phyloP scores from a whole-genome alignment of 495 filamentous ascomycete genomes.

The Daldinia loculata region DNA sequence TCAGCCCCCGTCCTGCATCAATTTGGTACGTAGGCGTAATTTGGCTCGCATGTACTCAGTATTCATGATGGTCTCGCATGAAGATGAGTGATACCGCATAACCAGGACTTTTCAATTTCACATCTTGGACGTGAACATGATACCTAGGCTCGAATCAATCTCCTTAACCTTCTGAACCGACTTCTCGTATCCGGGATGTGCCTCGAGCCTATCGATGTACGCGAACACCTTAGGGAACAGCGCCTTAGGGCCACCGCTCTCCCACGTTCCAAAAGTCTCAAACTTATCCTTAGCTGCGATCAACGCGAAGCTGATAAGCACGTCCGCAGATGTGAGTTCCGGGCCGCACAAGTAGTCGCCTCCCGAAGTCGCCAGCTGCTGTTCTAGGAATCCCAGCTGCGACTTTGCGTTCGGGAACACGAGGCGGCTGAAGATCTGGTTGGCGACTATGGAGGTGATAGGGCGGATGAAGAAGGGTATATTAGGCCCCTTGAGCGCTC shows the following conservation, averaged over 20 bases:
- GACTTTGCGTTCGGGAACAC: constrained; percentile 69
- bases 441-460: constrained; percentile 70
- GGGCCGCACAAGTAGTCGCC: constrained; percentile 77
- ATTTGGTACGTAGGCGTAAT: not conserved
- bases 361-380: constrained; percentile 69
- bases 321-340: constrained; percentile 79
- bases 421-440: constrained; percentile 66
- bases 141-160: constrained; percentile 60
- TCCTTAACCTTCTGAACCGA: constrained; percentile 67
- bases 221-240: constrained; percentile 59
- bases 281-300: constrained; percentile 66
- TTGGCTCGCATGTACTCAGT: not conserved
- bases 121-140: constrained; percentile 23
- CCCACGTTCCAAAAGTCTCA: constrained; percentile 52
- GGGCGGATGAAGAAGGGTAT: constrained; percentile 89
- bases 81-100: not conserved
- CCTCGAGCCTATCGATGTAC: constrained; percentile 70
- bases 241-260: constrained; percentile 31
- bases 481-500: constrained; percentile 64
- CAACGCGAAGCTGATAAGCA: constrained; percentile 80
- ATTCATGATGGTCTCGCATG: not conserved
- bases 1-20: not conserved
- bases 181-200: constrained; percentile 65
- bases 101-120: not conserved
- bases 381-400: constrained; percentile 77